These are phyloP conservation scores for Taiwanofungus camphoratus DNA, from an alignment of 1,284 basidiomycete genomes.

Conservation along the genomic window DNA sequence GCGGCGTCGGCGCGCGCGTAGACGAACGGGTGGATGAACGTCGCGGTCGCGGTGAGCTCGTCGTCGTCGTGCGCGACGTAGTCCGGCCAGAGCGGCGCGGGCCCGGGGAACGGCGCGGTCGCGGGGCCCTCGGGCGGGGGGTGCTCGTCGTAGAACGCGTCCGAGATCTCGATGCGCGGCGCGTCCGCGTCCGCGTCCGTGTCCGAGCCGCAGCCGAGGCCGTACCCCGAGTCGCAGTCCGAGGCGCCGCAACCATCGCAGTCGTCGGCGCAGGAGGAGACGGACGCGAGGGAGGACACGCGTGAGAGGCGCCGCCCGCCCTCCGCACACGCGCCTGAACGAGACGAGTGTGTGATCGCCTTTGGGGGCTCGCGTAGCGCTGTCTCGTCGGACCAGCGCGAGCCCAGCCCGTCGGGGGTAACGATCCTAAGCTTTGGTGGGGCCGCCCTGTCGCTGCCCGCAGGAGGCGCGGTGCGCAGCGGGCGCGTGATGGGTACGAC, in stretches of 20 bases:
- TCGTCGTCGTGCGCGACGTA: conserved; percentile 19
- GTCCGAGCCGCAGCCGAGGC: too few relatives aligned
- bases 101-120: conserved; percentile 21
- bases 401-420: not conserved
- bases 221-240: conserved; percentile 7
- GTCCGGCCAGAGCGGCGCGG: conserved; percentile 19
- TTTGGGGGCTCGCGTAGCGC: conserved; percentile 1
- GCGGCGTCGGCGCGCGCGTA: conserved; percentile 31
- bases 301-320: not conserved
- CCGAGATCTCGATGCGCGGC: conserved; percentile 49
- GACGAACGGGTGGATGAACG: conserved; percentile 52
- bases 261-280: conserved; percentile 3
- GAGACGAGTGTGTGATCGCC: conserved; percentile 1
- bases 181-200: conserved; percentile 9
- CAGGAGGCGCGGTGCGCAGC: not conserved
- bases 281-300: not conserved
- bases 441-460: not conserved
- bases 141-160: conserved; percentile 55
- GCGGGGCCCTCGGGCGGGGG: conserved; percentile 50
- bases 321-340: not conserved
- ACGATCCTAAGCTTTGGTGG: conserved; percentile 14
- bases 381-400: conserved; percentile 9
- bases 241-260: conserved; percentile 11
- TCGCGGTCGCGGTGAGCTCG: conserved; percentile 37
- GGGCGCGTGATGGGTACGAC: not conserved